Evolutionary conservation across 495 filamentous ascomycete species (phyloP).

Genomic region (Recurvomyces mirabilis): DNA sequence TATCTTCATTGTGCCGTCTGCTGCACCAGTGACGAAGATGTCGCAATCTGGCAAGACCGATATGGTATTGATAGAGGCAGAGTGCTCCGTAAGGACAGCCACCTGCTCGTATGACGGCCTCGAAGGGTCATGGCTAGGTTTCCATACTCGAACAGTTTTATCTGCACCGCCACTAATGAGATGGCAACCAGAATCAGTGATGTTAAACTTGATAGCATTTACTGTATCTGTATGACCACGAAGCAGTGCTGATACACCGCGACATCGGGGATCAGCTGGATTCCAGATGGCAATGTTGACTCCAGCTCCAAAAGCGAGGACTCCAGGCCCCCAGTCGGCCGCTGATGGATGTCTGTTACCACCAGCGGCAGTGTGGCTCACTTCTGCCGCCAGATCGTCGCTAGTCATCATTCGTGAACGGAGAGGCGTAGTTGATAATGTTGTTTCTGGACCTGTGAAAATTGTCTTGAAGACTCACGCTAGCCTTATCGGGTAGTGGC

Average conservation of each 20-base stretch:
- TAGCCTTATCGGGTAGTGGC: too few relatives aligned
- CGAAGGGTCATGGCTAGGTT: constrained; percentile 13
- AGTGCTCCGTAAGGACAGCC: constrained; percentile 52
- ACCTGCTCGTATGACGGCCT: constrained; percentile 34
- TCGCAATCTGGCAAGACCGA: constrained; percentile 41
- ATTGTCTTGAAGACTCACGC: too few relatives aligned
- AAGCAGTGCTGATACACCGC: constrained; percentile 59
- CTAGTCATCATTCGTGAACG: too few relatives aligned
- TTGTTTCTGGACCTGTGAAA: too few relatives aligned
- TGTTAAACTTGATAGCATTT: constrained; percentile 70
- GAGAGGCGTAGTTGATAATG: too few relatives aligned
- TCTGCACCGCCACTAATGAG: constrained; percentile 69
- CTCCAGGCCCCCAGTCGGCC: constrained; percentile 70
- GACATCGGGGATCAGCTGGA: constrained; percentile 46
- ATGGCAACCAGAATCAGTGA: constrained; percentile 17
- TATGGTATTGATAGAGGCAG: constrained; percentile 69
- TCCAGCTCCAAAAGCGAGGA: constrained; percentile 83
- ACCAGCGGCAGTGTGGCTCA: constrained; percentile 67
- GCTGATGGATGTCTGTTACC: constrained; percentile 82
- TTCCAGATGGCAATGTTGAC: constrained; percentile 82
- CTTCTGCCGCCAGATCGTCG: too few relatives aligned
- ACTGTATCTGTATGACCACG: constrained; percentile 72
- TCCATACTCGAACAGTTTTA: constrained; percentile 67
- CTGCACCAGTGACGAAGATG: constrained; percentile 60
- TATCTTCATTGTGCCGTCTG: constrained; percentile 72